Base-by-base conservation (phyloP, 2,329 filamentous ascomycete species). In the Curvularia hawaiiensis region DNA sequence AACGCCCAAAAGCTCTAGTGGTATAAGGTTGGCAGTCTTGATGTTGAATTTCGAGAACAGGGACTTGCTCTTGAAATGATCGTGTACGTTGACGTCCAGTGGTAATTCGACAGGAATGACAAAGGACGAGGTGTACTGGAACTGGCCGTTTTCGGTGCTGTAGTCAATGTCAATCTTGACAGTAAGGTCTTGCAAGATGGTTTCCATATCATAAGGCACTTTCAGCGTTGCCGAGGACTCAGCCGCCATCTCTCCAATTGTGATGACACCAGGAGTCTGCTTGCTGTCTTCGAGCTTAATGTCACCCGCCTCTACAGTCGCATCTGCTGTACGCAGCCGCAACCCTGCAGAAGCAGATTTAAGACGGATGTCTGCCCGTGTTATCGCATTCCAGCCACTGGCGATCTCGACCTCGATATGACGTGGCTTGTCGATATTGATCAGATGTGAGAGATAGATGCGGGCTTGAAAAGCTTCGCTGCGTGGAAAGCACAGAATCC, bases 61-160 rank as follows among this genome's bases (percentile, higher is more conserved):
- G 0, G 86, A 83, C 8, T 87, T 80, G 61, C 91, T 87, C 72
- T 97, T 96, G 80, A 98, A 98, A 28, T 96, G 86, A 67, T 99
- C 95, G 69, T 98, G 93, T 6, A 99, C 95, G 64, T 98, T 98
- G 61, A 99, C 95, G 3, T 94, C 93, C 3, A 99, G 82, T 0
- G 92, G 91, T 4, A 99, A 81, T 1, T 90, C 84, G 1, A 95
- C 89, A 3, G 88, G 84, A 20, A 96, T 82, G 3, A 82, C 85
- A 20, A 85, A 84, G 8, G 83, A 82, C 16, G 84, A 85, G 16
- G 86, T 83, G 71, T 88, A 89, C 52, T 83, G 81, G 62, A 91
- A 90, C 8, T 79, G 81, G 3, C 88, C 90, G 2, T 85, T 78
- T 0, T 86, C 80, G 0, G 90, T 93, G 2, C 83, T 83, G 70